phyloP scores from a whole-genome alignment of 2,329 filamentous ascomycete genomes.

The Sporothrix sp. region DNA sequence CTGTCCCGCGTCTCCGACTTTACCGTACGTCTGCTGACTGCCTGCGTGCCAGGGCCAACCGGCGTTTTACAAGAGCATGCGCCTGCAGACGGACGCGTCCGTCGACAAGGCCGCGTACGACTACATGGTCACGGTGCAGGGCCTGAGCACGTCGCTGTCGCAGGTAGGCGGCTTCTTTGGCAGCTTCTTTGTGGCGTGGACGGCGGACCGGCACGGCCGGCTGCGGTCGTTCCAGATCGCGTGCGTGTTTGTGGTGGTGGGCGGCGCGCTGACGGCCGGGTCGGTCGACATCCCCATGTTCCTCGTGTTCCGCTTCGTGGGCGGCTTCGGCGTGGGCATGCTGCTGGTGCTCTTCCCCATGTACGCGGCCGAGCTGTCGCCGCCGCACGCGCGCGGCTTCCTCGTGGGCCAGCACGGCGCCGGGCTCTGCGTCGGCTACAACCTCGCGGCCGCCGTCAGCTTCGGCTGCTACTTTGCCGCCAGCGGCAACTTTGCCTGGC shows the following conservation, averaged over 20 bases:
- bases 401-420: constrained; percentile 1
- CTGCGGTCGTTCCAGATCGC: constrained; percentile 5
- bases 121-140: constrained; percentile 1
- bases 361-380: constrained; percentile 6
- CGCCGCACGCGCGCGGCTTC: background rate
- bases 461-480: constrained; percentile 33
- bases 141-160: constrained; percentile 3
- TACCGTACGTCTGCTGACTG: no score
- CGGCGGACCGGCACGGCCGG: background rate
- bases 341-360: constrained; percentile 5
- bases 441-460: constrained; percentile 26
- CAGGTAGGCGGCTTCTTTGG: constrained; percentile 3
- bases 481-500: constrained; percentile 25
- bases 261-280: background rate
- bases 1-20: no score
- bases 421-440: constrained; percentile 1
- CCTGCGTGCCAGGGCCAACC: constrained; percentile 6
- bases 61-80: background rate
- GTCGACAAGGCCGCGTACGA: constrained; percentile 2
- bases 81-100: background rate
- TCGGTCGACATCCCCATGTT: constrained; percentile 3
- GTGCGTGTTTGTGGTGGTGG: background rate
- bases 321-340: constrained; percentile 6
- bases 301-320: background rate
- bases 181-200: constrained; percentile 2